Evolutionary conservation across 371 early-diverging fungal genomes (phyloP).

Genomic region (Zychaea mexicana): DNA sequence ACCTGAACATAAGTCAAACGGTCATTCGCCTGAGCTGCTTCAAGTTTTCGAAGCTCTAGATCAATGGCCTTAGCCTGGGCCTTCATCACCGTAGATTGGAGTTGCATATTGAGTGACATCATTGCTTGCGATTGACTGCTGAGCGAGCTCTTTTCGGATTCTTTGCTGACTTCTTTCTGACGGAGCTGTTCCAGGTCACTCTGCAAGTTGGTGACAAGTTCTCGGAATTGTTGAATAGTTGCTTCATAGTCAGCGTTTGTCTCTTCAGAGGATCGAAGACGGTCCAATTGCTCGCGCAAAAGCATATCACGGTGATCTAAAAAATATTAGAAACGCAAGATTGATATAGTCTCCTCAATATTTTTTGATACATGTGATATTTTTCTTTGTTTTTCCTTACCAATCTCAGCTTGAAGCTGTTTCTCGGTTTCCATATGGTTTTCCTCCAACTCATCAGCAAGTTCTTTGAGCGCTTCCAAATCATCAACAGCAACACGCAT

Average conservation of each 20-base stretch:
- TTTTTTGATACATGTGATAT: no score
- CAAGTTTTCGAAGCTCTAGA: conserved; percentile 84
- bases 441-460: conserved; percentile 92
- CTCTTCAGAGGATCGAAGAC: conserved; percentile 74
- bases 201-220: conserved; percentile 78
- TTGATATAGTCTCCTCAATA: no score
- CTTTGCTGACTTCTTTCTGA: conserved; percentile 61
- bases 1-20: conserved; percentile 66
- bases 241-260: conserved; percentile 83
- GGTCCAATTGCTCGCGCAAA: conserved; percentile 62
- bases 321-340: no score
- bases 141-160: conserved; percentile 50
- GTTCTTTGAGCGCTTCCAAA: conserved; percentile 86
- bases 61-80: conserved; percentile 89
- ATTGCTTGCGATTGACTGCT: conserved; percentile 83
- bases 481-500: conserved; percentile 79
- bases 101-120: conserved; percentile 79
- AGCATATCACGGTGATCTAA: conserved; percentile 69
- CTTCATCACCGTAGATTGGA: conserved; percentile 82
- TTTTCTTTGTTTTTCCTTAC: conserved; percentile 19
- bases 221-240: conserved; percentile 86
- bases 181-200: conserved; percentile 71
- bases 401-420: conserved; percentile 83
- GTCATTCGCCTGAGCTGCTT: conserved; percentile 80
- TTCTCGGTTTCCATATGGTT: conserved; percentile 86